These are phyloP conservation scores for Scedosporium boydii DNA, from an alignment of 2,329 filamentous ascomycete genomes.

Conservation along the genomic window DNA sequence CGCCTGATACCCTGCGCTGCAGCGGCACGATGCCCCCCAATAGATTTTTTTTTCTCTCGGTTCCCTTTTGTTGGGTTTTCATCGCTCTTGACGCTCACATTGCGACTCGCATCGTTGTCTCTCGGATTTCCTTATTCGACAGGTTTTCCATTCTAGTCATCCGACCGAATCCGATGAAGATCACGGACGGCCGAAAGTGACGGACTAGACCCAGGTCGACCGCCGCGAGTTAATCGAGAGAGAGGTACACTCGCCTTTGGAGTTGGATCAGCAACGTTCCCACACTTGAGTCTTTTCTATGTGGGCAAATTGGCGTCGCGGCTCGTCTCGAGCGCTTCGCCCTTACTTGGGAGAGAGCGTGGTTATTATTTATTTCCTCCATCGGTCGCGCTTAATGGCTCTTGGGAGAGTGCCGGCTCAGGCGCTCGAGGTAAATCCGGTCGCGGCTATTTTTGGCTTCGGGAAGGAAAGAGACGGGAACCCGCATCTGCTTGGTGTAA, in stretches of 20 bases:
- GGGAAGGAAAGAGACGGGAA: background rate
- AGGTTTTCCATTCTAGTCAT: too few relatives aligned
- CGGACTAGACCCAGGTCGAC: too few relatives aligned
- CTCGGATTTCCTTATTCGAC: background rate
- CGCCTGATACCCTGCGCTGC: constrained; percentile 4
- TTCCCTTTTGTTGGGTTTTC: background rate
- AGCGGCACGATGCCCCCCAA: constrained; percentile 4
- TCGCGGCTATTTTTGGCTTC: background rate
- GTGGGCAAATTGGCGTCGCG: too few relatives aligned
- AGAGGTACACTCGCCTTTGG: too few relatives aligned
- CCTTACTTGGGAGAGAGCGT: background rate
- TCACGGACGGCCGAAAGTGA: too few relatives aligned
- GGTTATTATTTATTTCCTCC: background rate
- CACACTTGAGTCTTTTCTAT: too few relatives aligned
- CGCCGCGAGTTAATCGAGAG: too few relatives aligned
- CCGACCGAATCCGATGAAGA: too few relatives aligned
- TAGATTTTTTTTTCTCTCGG: background rate
- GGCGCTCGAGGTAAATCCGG: background rate
- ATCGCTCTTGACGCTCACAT: background rate
- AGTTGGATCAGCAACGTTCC: too few relatives aligned
- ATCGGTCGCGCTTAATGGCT: background rate
- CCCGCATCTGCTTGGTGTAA: background rate
- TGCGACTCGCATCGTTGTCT: background rate
- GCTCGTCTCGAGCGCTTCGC: too few relatives aligned
- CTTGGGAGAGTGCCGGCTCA: background rate